Evolutionary conservation across 257 asterid species (phyloP).

Genomic region (Solanum paucissectum): DNA sequence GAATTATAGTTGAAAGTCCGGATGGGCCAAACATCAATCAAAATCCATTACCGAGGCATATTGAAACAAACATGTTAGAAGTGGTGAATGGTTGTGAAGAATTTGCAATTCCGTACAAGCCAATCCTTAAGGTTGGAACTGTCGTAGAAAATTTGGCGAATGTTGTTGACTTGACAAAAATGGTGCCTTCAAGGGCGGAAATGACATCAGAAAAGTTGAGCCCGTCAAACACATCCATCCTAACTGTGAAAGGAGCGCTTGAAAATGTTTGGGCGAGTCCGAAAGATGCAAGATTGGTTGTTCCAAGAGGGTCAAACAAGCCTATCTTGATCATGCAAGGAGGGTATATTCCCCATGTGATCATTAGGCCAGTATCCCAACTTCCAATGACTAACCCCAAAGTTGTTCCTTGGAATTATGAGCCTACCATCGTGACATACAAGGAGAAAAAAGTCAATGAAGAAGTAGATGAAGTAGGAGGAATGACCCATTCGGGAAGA

Average conservation of each 20-base stretch:
- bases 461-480: background rate
- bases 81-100: background rate
- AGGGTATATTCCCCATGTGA: too few species aligned
- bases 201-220: fast-evolving
- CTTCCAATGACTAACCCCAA: background rate
- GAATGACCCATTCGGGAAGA: background rate
- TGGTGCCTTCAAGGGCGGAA: background rate
- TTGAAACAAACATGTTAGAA: too few species aligned
- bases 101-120: too few species aligned
- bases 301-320: too few species aligned
- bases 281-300: too few species aligned
- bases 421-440: too few species aligned
- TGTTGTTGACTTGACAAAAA: too few species aligned
- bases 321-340: background rate
- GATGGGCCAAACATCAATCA: too few species aligned
- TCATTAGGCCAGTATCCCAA: background rate
- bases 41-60: background rate
- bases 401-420: background rate
- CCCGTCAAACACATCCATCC: background rate
- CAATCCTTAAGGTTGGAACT: background rate
- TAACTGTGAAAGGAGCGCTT: background rate
- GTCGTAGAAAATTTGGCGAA: too few species aligned
- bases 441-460: too few species aligned
- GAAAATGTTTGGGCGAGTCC: too few species aligned
- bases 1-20: background rate